Evolutionary conservation across 345 rosid genomes (phyloP).

Genomic region (Pelargonium nanum): DNA sequence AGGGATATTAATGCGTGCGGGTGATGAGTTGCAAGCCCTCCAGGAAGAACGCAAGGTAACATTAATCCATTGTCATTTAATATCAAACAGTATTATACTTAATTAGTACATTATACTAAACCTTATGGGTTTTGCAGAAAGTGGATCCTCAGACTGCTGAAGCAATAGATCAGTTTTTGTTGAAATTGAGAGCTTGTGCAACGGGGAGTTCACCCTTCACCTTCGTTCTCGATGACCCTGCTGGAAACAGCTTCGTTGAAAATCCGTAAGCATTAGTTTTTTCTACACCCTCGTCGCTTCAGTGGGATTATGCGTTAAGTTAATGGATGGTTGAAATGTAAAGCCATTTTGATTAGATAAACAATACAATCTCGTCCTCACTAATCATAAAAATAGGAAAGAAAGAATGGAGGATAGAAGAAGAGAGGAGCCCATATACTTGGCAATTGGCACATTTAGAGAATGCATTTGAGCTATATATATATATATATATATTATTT

Average conservation of each 20-base stretch:
- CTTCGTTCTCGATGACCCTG: conserved; percentile 79
- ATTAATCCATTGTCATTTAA: conserved; percentile 1
- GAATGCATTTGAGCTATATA: no score
- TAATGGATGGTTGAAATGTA: conserved; percentile 2
- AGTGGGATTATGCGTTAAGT: background rate
- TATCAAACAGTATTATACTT: conserved; percentile 1
- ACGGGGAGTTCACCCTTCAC: conserved; percentile 51
- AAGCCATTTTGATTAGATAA: background rate
- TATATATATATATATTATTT: no score
- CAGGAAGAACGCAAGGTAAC: conserved; percentile 85
- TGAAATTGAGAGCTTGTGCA: conserved; percentile 75
- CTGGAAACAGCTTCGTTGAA: conserved; percentile 94
- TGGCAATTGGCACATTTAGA: no score
- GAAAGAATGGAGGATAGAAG: no score
- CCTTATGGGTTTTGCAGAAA: conserved; percentile 39
- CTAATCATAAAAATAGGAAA: no score
- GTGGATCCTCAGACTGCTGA: conserved; percentile 80
- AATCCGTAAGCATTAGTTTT: conserved; percentile 55
- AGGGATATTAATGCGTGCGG: conserved; percentile 70
- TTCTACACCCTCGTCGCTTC: background rate
- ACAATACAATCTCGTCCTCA: no score
- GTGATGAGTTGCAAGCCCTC: conserved; percentile 74
- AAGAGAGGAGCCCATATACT: no score
- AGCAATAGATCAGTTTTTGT: conserved; percentile 73
- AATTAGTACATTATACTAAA: conserved; percentile 1